A percentile compares a stretch with the other conserved stretches of the same genome.
phyloP scores from a whole-genome alignment of 148 eudicot genomes.

The Fagopyrum esculentum region DNA sequence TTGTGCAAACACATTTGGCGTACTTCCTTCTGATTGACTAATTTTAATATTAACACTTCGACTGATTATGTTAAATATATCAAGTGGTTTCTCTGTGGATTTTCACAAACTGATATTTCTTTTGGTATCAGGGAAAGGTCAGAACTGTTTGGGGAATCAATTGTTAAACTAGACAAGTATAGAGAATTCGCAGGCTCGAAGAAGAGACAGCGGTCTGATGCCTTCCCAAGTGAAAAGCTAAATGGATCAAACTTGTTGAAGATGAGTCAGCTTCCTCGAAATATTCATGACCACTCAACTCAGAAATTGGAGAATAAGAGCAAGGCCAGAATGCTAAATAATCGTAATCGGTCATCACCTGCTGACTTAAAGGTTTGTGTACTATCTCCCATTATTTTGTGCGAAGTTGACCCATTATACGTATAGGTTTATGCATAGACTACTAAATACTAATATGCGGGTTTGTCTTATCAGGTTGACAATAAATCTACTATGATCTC shows the following conservation, averaged over 20 bases:
- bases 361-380: slow-evolving; percentile 31
- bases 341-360: slow-evolving; percentile 40
- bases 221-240: slow-evolving; percentile 28
- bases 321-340: slow-evolving; percentile 25
- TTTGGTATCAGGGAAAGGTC: slow-evolving; percentile 32
- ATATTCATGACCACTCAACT: slow-evolving; percentile 27
- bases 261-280: slow-evolving; percentile 32
- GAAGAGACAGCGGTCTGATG: slow-evolving; percentile 39
- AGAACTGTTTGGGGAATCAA: slow-evolving; percentile 31
- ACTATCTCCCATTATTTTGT: not conserved
- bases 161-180: slow-evolving; percentile 32
- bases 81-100: not conserved
- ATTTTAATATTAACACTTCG: not conserved
- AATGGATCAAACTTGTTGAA: slow-evolving; percentile 33
- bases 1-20: not conserved
- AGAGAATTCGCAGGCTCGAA: slow-evolving; percentile 23
- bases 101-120: slow-evolving; percentile 3
- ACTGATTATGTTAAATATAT: not conserved
- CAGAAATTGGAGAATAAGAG: slow-evolving; percentile 33
- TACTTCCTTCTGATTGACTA: not conserved
- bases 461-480: slow-evolving; percentile 27
- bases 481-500: slow-evolving; percentile 21
- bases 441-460: not conserved
- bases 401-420: not conserved
- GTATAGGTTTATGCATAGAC: slow-evolving; percentile 1